A percentile compares a stretch with the other conserved stretches of the same genome.
These are phyloP conservation scores for Elongisporangium prolatum DNA, from an alignment of 352 stramenopile species.

Conservation along the genomic window DNA sequence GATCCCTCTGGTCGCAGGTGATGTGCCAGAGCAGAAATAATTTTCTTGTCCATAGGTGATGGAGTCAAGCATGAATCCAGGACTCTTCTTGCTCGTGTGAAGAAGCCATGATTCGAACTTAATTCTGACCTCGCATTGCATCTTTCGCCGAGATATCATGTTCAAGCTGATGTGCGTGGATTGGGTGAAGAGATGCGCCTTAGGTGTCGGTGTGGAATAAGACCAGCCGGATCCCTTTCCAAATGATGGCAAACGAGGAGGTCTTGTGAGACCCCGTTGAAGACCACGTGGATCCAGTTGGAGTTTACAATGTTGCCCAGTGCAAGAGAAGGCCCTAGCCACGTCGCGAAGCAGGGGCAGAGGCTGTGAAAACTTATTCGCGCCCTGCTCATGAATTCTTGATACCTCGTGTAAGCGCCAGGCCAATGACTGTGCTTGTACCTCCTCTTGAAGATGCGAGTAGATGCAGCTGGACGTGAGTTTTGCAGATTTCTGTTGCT, in stretches of 20 bases:
- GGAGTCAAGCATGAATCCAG: not conserved
- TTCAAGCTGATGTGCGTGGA: not conserved
- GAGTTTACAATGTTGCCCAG: not conserved
- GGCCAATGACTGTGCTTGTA: not conserved
- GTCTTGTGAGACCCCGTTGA: not conserved
- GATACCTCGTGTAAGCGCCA: not conserved
- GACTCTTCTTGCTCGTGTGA: not conserved
- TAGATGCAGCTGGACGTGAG: not conserved
- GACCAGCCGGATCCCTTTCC: not conserved
- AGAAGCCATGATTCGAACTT: not conserved
- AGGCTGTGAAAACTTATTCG: not conserved
- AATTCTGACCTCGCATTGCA: not conserved
- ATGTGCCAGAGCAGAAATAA: not conserved
- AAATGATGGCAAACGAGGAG: not conserved
- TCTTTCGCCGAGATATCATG: not conserved
- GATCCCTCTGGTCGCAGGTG: not conserved
- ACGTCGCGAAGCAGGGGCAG: not conserved
- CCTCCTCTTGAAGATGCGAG: not conserved
- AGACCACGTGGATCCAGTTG: not conserved
- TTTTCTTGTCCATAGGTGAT: too few relatives aligned
- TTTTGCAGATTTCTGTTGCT: not conserved
- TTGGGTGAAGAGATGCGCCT: not conserved
- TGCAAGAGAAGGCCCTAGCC: not conserved
- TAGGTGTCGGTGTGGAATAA: not conserved
- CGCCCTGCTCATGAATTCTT: not conserved